Base-by-base conservation (phyloP, 331 rosid genomes). In the Malus hybrid region DNA sequence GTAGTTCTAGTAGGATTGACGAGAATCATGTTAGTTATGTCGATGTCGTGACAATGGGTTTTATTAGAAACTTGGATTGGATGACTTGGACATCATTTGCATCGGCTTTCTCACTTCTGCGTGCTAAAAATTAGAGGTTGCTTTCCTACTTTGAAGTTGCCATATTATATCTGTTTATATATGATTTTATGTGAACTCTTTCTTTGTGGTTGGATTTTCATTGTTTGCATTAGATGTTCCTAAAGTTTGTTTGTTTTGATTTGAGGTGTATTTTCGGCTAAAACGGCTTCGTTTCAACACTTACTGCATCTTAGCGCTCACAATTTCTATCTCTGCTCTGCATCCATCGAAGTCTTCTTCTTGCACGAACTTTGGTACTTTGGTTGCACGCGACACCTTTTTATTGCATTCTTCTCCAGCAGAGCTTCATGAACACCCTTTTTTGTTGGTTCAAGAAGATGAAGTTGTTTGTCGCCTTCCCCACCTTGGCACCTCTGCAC, bases 191-290 rank as follows among this genome's bases (percentile, higher is more conserved):
- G 50, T 79, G 59, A 76, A 69, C 73, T 76, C 48, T 59, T 67
- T 48, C 36, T 55, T 32, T 83, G 65, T 73, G 82, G 72, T 81
- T 44, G 31, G 78, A 42, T 76, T 83, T 10, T 69, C 65, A 39
- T 8, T 78, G 44, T 80, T 85, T 80, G 78, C 81, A 73, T 76
- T 73, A 56, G 84, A 71, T 57, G 55, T 73, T 82, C 83, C 92
- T 89, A 73, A 89, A 36, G 63, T 87, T 82, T 73, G 72, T 79
- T 73, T 86, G 84, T 89, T 87, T 87, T 88, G 81, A 83, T 84
- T 85, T 87, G 97, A 92, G 88, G 96, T 87, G 77, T 84, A 84
- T 75, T 83, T 79, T 81, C 79, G 76, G 82, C 93, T 82, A 70
- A 84, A 84, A 82, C 67, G 78, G 87, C 85, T 61, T 80, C 31